Evolutionary conservation across 768 basidiomycete species (phyloP).

Genomic region (Kwoniella mangroviensis): DNA sequence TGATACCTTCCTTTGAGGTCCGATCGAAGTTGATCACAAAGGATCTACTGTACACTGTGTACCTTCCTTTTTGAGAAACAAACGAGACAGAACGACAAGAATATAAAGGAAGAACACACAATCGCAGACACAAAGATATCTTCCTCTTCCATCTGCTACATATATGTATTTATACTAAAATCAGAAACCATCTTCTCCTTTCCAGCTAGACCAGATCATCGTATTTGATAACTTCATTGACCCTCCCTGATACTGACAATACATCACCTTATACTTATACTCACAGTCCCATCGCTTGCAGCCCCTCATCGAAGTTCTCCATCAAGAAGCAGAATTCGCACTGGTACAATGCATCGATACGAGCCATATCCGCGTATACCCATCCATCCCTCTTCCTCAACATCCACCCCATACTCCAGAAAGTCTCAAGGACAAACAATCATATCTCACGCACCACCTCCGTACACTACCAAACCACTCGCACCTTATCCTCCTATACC

Average conservation of each 20-base stretch:
- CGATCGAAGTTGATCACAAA: not conserved
- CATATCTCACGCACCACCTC: not conserved
- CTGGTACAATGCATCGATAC: not conserved
- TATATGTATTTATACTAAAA: not conserved
- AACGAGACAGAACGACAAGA: not conserved
- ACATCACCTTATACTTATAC: not conserved
- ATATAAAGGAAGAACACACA: not conserved
- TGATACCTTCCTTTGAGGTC: not conserved
- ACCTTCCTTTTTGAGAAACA: not conserved
- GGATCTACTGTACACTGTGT: not conserved
- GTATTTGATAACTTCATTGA: too few relatives aligned
- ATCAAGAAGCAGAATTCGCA: not conserved
- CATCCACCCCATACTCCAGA: not conserved
- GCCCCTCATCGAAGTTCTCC: not conserved
- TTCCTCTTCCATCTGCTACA: not conserved
- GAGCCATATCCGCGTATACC: constrained; percentile 1
- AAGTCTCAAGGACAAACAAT: not conserved
- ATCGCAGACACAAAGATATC: not conserved
- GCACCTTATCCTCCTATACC: not conserved
- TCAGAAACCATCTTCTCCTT: not conserved
- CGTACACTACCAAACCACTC: not conserved
- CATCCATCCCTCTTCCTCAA: not conserved
- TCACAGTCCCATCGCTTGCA: not conserved
- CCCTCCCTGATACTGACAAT: too few relatives aligned
- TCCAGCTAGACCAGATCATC: not conserved